Evolutionary conservation across 352 stramenopile species (phyloP).

Genomic region (Nothophytophthora sp.): DNA sequence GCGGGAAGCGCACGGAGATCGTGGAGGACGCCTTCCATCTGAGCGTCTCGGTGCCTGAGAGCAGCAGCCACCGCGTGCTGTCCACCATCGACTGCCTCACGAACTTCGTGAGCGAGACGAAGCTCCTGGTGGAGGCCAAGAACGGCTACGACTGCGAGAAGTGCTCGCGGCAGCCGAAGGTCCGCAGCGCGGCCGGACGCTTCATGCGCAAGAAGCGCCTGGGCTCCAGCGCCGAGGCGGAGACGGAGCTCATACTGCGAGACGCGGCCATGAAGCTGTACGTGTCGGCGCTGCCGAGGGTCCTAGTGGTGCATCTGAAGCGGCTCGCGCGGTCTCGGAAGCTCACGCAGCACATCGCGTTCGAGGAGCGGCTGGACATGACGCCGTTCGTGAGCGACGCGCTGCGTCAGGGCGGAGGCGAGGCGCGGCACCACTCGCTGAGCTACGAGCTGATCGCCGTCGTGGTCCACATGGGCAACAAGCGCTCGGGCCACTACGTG

Average conservation of each 20-base stretch:
- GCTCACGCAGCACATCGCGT: slow-evolving; percentile 69
- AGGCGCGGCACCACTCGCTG: slow-evolving; percentile 23
- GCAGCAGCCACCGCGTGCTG: slow-evolving; percentile 10
- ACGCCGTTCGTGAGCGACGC: slow-evolving; percentile 40
- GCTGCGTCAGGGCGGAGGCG: slow-evolving; percentile 22
- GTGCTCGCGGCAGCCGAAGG: slow-evolving; percentile 47
- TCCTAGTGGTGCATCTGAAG: slow-evolving; percentile 78
- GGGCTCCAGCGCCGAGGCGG: slow-evolving; percentile 19
- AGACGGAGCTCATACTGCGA: slow-evolving; percentile 36
- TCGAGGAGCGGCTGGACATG: slow-evolving; percentile 57
- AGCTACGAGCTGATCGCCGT: slow-evolving; percentile 69
- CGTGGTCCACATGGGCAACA: slow-evolving; percentile 75
- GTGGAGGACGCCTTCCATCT: slow-evolving; percentile 65
- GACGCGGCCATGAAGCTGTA: slow-evolving; percentile 60
- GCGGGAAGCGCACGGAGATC: slow-evolving; percentile 51
- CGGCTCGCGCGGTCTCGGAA: slow-evolving; percentile 52
- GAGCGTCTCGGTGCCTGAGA: slow-evolving; percentile 53
- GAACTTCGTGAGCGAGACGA: slow-evolving; percentile 49
- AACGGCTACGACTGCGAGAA: slow-evolving; percentile 79
- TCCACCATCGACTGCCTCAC: slow-evolving; percentile 48
- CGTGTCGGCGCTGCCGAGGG: slow-evolving; percentile 46
- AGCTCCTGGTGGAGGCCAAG: slow-evolving; percentile 45
- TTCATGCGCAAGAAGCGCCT: slow-evolving; percentile 34
- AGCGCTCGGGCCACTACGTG: slow-evolving; percentile 69
- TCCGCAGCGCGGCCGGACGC: slow-evolving; percentile 15